Conservation (phyloP, 495 filamentous ascomycete species). For the Neurospora sp. region DNA sequence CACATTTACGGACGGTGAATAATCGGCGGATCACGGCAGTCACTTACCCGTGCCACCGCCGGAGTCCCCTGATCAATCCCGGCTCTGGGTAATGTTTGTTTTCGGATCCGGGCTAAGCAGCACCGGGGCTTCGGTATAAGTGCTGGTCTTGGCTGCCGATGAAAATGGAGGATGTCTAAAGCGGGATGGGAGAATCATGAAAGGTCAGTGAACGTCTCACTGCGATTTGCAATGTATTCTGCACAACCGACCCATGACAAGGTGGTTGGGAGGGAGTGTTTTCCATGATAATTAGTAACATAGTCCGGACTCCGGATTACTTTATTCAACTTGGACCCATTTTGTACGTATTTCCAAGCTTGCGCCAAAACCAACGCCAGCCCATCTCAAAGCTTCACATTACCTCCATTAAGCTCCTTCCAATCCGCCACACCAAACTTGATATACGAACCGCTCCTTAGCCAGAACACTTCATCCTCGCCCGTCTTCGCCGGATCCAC, state of each 20-base stretch:
- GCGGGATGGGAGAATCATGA: not conserved
- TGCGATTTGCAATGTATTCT: not conserved
- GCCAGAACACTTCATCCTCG: constrained; percentile 53
- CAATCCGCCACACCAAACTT: constrained; percentile 58
- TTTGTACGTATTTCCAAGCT: not conserved
- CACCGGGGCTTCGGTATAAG: not conserved
- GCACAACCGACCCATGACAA: not conserved
- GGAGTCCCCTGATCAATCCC: not conserved
- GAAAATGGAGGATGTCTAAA: not conserved
- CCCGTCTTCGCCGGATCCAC: constrained; percentile 54
- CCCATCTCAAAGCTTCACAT: constrained; percentile 53
- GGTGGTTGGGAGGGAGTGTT: not conserved
- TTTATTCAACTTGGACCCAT: not conserved
- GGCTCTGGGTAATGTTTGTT: not conserved
- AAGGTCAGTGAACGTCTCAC: not conserved
- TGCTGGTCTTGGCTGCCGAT: not conserved
- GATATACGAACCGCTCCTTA: constrained; percentile 56
- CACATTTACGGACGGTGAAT: not conserved
- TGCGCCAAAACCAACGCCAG: not conserved
- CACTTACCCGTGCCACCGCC: not conserved
- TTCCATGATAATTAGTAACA: not conserved
- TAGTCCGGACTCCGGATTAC: not conserved
- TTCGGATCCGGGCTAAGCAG: not conserved
- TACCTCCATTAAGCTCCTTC: constrained; percentile 53
- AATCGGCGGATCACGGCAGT: not conserved